These are phyloP conservation scores for Pistacia vera DNA, from an alignment of 345 rosid genomes.

Conservation along the genomic window DNA sequence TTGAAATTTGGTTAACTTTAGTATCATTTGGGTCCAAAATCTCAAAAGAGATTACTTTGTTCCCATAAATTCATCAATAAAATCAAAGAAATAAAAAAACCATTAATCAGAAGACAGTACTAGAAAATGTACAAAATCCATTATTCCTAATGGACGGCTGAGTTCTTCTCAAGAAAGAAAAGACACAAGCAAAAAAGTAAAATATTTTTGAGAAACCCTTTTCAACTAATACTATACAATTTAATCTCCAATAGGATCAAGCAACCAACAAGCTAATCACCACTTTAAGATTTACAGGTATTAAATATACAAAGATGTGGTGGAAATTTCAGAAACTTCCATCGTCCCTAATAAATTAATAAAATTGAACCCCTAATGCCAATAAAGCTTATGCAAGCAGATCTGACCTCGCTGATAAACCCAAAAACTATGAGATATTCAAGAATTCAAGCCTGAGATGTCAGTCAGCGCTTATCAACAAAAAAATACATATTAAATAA, in stretches of 20 bases:
- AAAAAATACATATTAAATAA: background rate
- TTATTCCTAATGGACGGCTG: background rate
- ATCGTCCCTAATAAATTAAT: background rate
- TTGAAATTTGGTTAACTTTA: too few relatives aligned
- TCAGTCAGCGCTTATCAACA: background rate
- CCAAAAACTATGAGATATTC: background rate
- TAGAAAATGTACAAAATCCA: background rate
- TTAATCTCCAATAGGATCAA: background rate
- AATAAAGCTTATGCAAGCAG: constrained; percentile 16
- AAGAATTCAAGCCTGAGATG: background rate
- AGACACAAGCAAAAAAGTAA: background rate
- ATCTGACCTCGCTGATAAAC: background rate
- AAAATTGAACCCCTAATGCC: constrained; percentile 3
- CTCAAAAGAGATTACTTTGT: too few relatives aligned
- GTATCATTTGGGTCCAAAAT: background rate
- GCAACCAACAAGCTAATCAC: background rate
- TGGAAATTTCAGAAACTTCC: background rate
- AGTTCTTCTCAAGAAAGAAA: background rate
- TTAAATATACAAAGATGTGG: constrained; percentile 1
- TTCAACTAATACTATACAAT: background rate
- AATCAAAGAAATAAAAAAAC: too few relatives aligned
- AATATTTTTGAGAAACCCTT: background rate
- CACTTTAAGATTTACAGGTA: background rate
- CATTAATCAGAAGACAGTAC: too few relatives aligned
- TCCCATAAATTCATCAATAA: too few relatives aligned